Base-by-base conservation (phyloP, 2,329 filamentous ascomycete species). In the Epichloe gansuensis region DNA sequence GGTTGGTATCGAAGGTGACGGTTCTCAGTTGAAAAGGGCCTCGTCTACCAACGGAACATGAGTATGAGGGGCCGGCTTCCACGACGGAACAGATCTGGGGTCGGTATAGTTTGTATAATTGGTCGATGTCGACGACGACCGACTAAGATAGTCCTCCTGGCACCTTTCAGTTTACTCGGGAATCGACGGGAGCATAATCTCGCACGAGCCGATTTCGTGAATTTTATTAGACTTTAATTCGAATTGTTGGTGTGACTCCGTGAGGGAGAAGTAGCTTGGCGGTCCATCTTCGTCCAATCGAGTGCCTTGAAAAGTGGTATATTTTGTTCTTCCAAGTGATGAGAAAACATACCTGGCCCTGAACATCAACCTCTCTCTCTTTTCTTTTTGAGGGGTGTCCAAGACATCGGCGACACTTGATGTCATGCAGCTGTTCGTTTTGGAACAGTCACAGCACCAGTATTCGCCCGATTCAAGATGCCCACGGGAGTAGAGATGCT, bases 261-360 rank as follows among this genome's bases (percentile, higher is more conserved):
- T 62, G 73, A 63, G 37, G 37, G 71, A 72, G 43, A 74, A 70
- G 61, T 76, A 77, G 54, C 70, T 72, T 21, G 73, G 72, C 15
- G 74, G 72, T n/a, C 66, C 67, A 35, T 72, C 68, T 21, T 46
- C 45, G 28, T 65, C 61, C 37, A 65, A 55, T 41, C 67, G 64
- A 51, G 63, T 48, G 39, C 62, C 59, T 21, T 64, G 49, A n/a
- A 60, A 49, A 23, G 59, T 54, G n/a, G 62, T 61, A 28, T 59
- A 62, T 57, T 69, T 75, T 42, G 70, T 66, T 58, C 71, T 76
- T 8, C 76, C 76, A 34, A 80, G 65, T 11, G 71, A 73, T 23
- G 73, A 72, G 60, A 80, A 78, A 63, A 80, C 76, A 58, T 64
- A 73, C 62, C 74, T 78, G 46, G 77, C 77, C 67, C 75, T 71